Evolutionary conservation across 805 yeast genomes (phyloP), one percentile per base, ranked within the genome.

Genomic region (Kluyveromyces starmeri): DNA sequence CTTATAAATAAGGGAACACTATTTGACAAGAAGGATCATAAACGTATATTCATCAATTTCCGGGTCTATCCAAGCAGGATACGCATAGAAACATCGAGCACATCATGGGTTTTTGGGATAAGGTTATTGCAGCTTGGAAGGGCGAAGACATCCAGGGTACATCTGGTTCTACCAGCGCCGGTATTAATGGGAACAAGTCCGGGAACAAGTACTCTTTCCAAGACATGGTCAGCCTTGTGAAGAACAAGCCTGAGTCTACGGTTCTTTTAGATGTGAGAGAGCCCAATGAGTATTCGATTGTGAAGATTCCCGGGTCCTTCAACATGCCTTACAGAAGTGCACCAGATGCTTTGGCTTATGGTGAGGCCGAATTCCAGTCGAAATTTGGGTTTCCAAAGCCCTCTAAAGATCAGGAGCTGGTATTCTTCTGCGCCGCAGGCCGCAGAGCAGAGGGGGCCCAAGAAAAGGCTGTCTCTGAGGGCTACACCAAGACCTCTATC

Each of bases 361-460:
- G 73, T 3, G 67, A 66, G 4, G 84, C 75, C 27, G 88, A 78
- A 41, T 86, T 86, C 49, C 65, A 71, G 50, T 75, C 76, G 20
- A 68, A 73, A 28, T 83, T 85, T 55, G 88, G 89, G 2, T 73
- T 83, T 45, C 63, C 65, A 7, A 86, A 85, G 64, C 96, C 96
- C 5, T 47, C 57, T 12, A 55, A 62, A 32, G 71, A 71, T 32
- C 70, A 77, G 50, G 77, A 79, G 42, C 64, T 86, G 51, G 70
- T 84, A 15, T 83, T 86, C 59, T 83, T 82, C 63, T 86, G 96
- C 59, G 75, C 81, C 34, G 88, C 83, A 7, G 96, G 96, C 35
- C 83, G 81, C 37, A 74, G 96, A 61, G 77, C 85, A 20, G 67
- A 81, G 23, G 81, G 81, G 42, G 82, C 94, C 20, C 92, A 82